Conservation (phyloP, 768 basidiomycete species). For the Trichaptum fuscoviolaceum region DNA sequence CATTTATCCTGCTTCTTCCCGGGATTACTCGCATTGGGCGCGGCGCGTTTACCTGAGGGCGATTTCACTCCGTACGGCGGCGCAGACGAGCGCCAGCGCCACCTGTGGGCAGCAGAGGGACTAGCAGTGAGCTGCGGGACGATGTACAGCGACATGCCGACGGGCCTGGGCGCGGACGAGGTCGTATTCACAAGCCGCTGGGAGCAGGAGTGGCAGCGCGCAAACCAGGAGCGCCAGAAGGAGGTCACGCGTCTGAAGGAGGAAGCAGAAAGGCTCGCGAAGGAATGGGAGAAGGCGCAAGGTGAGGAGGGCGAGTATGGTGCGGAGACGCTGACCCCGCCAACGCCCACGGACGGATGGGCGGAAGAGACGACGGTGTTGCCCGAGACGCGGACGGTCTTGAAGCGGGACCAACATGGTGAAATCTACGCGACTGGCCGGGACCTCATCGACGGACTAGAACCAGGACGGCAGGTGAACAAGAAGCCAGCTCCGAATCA, state of each 20-base stretch:
- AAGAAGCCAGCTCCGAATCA: background rate
- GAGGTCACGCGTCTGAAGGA: slow-evolving; percentile 39
- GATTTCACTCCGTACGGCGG: slow-evolving; percentile 45
- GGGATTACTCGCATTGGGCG: slow-evolving; percentile 69
- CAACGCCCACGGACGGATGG: background rate
- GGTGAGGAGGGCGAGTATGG: slow-evolving; percentile 3
- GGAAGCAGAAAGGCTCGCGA: slow-evolving; percentile 28
- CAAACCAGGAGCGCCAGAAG: slow-evolving; percentile 9
- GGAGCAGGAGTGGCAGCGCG: background rate
- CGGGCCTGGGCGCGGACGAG: slow-evolving; percentile 66
- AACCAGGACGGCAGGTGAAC: background rate
- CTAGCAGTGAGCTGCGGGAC: slow-evolving; percentile 67
- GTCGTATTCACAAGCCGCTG: slow-evolving; percentile 27
- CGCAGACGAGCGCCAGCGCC: slow-evolving; percentile 44
- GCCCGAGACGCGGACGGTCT: slow-evolving; percentile 7
- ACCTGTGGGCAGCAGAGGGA: slow-evolving; percentile 73
- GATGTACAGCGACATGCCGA: slow-evolving; percentile 64
- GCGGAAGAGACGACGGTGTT: slow-evolving; percentile 8
- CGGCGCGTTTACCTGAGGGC: slow-evolving; percentile 52
- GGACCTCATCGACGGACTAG: background rate
- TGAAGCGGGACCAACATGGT: background rate
- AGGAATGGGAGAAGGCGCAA: background rate
- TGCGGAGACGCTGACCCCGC: slow-evolving; percentile 4
- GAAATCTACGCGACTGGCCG: background rate
- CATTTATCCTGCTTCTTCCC: slow-evolving; percentile 78